Percentiles rank a stretch among this genome's conserved stretches.
Evolutionary conservation across 208 protist genomes (phyloP).

Genomic region (Phytomonas francai): DNA sequence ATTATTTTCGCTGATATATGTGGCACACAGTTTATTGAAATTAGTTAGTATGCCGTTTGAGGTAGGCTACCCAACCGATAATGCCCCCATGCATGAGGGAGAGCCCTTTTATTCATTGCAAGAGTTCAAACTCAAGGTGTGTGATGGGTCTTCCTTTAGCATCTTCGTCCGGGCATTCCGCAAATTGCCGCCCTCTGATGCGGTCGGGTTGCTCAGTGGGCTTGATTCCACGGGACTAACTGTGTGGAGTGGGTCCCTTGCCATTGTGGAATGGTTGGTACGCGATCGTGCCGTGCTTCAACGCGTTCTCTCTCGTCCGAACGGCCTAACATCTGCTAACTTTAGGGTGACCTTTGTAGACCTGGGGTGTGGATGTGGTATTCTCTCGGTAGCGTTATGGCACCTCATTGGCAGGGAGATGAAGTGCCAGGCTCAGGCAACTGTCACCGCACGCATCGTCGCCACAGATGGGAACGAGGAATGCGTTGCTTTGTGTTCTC

Average conservation of each 20-base stretch:
- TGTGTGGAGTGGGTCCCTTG: conserved; percentile 28
- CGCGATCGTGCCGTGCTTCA: not conserved
- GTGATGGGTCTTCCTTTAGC: conserved; percentile 3
- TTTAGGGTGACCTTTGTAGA: conserved; percentile 10
- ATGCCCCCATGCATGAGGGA: conserved; percentile 18
- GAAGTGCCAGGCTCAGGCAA: not conserved
- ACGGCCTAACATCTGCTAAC: not conserved
- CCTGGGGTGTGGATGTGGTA: conserved; percentile 28
- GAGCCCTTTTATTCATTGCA: conserved; percentile 27
- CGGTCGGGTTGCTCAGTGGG: conserved; percentile 21
- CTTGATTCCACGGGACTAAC: conserved; percentile 31
- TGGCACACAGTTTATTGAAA: conserved; percentile 1
- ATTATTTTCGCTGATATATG: not conserved
- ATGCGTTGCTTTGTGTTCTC: conserved; percentile 18
- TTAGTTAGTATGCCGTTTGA: conserved; percentile 22
- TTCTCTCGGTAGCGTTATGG: conserved; percentile 18
- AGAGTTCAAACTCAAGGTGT: conserved; percentile 8
- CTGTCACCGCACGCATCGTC: conserved; percentile 9
- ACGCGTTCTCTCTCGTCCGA: not conserved
- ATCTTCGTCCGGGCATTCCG: conserved; percentile 26
- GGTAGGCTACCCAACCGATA: conserved; percentile 20
- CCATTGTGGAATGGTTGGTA: conserved; percentile 28
- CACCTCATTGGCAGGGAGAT: conserved; percentile 3
- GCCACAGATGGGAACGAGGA: conserved; percentile 28
- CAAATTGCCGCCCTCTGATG: conserved; percentile 26